Percentiles rank a stretch among this genome's conserved stretches.
Conservation (phyloP, 495 filamentous ascomycete species). For the Oidiodendron maius region DNA sequence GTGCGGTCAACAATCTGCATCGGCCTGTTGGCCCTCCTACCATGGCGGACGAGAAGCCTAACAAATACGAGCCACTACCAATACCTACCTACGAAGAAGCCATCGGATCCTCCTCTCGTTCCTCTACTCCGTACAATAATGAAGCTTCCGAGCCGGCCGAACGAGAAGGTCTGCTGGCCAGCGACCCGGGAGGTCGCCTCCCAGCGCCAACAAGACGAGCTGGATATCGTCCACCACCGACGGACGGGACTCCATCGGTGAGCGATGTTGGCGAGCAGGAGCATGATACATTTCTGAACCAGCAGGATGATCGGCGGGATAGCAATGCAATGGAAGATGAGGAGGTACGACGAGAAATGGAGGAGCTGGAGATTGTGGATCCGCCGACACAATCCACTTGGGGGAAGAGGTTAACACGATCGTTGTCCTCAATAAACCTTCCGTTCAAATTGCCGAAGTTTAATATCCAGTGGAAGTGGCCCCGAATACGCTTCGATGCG, state of each 20-base stretch:
- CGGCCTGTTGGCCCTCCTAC: neutral
- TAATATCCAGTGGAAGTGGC: conserved; percentile 22
- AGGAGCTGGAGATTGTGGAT: conserved; percentile 87
- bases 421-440: conserved; percentile 27
- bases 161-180: conserved; percentile 24
- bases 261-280: conserved; percentile 40
- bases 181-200: conserved; percentile 40
- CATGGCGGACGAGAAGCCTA: conserved; percentile 55
- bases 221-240: conserved; percentile 22
- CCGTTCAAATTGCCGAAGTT: conserved; percentile 20
- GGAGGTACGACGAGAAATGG: conserved; percentile 69
- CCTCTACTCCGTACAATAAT: conserved; percentile 3
- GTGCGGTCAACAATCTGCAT: neutral
- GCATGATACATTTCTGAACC: conserved; percentile 16
- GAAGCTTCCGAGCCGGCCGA: conserved; percentile 29
- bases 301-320: conserved; percentile 14
- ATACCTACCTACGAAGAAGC: conserved; percentile 97
- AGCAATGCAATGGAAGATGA: conserved; percentile 44
- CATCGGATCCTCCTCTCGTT: conserved; percentile 25
- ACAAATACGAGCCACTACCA: conserved; percentile 61
- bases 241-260: conserved; percentile 25
- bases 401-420: conserved; percentile 42
- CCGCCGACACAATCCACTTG: conserved; percentile 40
- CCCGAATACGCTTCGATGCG: conserved; percentile 12
- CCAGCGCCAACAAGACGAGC: conserved; percentile 70